A percentile compares a stretch with the other conserved stretches of the same genome.
phyloP scores from a whole-genome alignment of 2,329 filamentous ascomycete species.

The Cladophialophora immunda region DNA sequence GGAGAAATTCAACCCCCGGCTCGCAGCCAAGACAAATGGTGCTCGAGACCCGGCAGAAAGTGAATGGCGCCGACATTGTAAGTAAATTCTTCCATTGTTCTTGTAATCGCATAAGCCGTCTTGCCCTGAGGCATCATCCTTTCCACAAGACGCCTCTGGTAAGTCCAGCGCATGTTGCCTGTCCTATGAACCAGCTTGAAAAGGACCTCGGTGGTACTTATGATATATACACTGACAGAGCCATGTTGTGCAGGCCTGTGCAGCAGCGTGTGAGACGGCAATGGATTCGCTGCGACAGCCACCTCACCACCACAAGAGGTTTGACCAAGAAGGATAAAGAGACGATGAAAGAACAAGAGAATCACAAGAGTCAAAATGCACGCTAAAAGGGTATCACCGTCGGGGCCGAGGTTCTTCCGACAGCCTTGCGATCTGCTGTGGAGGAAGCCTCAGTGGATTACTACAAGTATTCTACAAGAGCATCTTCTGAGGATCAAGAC shows the following conservation, averaged over 20 bases:
- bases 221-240: not conserved
- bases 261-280: not conserved
- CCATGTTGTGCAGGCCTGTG: not conserved
- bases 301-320: not conserved
- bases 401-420: not conserved
- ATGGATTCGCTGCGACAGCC: not conserved
- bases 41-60: not conserved
- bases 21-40: slow-evolving; percentile 1
- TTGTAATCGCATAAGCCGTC: not conserved
- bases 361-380: not conserved
- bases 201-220: not conserved
- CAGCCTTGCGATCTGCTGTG: not conserved
- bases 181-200: not conserved
- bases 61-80: slow-evolving; percentile 1
- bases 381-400: not conserved
- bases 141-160: not conserved
- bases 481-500: not conserved
- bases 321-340: not conserved
- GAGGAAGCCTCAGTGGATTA: not conserved
- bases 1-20: not conserved
- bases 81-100: not conserved
- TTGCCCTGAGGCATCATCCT: not conserved
- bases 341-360: not conserved
- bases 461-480: not conserved
- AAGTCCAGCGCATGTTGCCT: not conserved